These are phyloP conservation scores for Cinchona pubescens DNA, from an alignment of 257 asterid genomes.

Conservation along the genomic window DNA sequence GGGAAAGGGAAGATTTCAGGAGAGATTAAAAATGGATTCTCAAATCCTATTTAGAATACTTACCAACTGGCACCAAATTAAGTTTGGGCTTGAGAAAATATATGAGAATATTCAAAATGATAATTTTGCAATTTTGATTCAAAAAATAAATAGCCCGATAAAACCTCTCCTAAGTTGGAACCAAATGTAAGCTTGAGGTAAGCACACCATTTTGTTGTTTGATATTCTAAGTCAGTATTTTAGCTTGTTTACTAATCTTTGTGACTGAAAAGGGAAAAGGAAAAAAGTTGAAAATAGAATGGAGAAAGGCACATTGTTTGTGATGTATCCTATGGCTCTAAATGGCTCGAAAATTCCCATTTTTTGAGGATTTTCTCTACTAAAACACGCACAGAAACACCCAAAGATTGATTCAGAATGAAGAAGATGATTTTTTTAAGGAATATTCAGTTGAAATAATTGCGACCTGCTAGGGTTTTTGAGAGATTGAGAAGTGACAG, in stretches of 20 bases:
- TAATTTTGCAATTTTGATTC: too few relatives aligned
- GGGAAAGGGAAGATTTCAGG: too few relatives aligned
- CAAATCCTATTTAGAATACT: slow-evolving; percentile 16
- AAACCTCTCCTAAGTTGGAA: background rate
- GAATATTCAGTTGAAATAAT: background rate
- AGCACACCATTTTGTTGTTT: too few relatives aligned
- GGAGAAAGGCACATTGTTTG: slow-evolving; percentile 73
- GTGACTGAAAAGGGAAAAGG: background rate
- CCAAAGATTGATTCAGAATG: background rate
- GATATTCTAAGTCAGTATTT: too few relatives aligned
- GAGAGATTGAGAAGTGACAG: background rate
- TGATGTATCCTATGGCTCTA: slow-evolving; percentile 79
- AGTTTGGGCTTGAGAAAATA: slow-evolving; percentile 70
- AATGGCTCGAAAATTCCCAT: slow-evolving; percentile 82
- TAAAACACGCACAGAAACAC: background rate
- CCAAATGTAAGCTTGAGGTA: background rate
- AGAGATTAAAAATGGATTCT: background rate
- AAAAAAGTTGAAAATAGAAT: slow-evolving; percentile 58
- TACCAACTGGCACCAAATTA: slow-evolving; percentile 79
- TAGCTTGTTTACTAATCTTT: too few relatives aligned
- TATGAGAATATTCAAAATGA: background rate
- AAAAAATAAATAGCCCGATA: background rate
- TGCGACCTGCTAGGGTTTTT: background rate
- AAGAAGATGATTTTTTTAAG: too few relatives aligned
- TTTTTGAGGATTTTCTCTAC: background rate